These are phyloP conservation scores for Fonsecaea pugnacius DNA, from an alignment of 2,329 filamentous ascomycete species.

Conservation along the genomic window DNA sequence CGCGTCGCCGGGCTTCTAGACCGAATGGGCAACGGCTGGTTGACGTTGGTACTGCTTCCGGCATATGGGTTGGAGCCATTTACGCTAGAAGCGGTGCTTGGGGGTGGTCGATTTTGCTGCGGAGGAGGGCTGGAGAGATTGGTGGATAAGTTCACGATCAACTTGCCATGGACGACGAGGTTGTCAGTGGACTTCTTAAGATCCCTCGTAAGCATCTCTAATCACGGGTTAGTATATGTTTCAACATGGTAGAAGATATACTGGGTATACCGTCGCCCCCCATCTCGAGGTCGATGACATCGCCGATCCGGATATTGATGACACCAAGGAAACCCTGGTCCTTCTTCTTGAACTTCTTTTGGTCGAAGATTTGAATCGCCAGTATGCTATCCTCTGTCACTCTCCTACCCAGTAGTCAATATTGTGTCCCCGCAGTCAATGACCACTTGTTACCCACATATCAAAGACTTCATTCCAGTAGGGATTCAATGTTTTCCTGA, in stretches of 20 bases:
- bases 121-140: conserved; percentile 66
- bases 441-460: conserved; percentile 67
- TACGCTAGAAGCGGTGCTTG: conserved; percentile 30
- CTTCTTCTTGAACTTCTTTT: conserved; percentile 99
- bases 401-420: conserved; percentile 59
- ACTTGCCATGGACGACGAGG: conserved; percentile 93
- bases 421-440: not conserved
- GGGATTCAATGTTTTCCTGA: conserved; percentile 97
- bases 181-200: conserved; percentile 98
- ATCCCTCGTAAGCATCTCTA: conserved; percentile 95
- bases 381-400: conserved; percentile 95
- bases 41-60: conserved; percentile 28
- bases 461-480: conserved; percentile 99
- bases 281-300: conserved; percentile 86
- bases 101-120: conserved; percentile 33
- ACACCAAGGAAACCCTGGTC: conserved; percentile 98
- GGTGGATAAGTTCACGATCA: conserved; percentile 94
- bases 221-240: conserved; percentile 27
- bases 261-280: conserved; percentile 79
- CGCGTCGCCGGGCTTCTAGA: conserved; percentile 39
- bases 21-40: conserved; percentile 36
- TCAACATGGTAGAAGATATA: conserved; percentile 9
- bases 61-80: conserved; percentile 29
- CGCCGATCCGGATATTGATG: conserved; percentile 94
- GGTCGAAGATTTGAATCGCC: conserved; percentile 97